Evolutionary conservation across 2,329 filamentous ascomycete species (phyloP).

Genomic region (Fusarium hostae): DNA sequence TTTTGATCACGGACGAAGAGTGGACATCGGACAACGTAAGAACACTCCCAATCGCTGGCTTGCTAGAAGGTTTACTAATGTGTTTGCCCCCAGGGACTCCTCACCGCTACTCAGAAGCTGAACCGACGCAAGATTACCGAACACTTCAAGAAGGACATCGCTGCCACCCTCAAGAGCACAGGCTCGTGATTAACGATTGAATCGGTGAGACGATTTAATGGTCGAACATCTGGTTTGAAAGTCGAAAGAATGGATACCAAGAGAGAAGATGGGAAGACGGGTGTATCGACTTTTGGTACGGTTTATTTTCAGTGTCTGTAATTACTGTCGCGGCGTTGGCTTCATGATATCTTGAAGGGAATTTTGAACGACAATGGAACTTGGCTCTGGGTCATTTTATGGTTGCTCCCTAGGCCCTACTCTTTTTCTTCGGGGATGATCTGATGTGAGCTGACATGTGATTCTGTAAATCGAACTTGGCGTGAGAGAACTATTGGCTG

Average conservation of each 20-base stretch:
- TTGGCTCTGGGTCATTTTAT: slow-evolving; percentile 18
- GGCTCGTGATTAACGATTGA: slow-evolving; percentile 28
- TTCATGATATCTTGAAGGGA: slow-evolving; percentile 39
- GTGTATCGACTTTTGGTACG: slow-evolving; percentile 12
- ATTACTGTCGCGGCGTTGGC: slow-evolving; percentile 44
- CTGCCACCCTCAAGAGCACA: slow-evolving; percentile 52
- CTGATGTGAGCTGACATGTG: slow-evolving; percentile 7
- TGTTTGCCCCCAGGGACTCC: slow-evolving; percentile 59
- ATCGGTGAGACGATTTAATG: slow-evolving; percentile 9
- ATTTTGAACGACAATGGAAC: slow-evolving; percentile 28
- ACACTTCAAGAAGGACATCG: slow-evolving; percentile 63
- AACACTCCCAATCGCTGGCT: slow-evolving; percentile 37
- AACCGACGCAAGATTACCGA: slow-evolving; percentile 65
- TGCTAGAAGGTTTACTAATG: slow-evolving; percentile 32
- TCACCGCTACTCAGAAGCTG: slow-evolving; percentile 71
- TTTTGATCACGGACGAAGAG: slow-evolving; percentile 84
- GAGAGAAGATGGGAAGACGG: slow-evolving; percentile 13
- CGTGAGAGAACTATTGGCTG: not conserved
- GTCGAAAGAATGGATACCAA: slow-evolving; percentile 40
- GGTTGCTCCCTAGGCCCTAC: slow-evolving; percentile 15
- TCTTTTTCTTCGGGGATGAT: not conserved
- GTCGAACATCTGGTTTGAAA: slow-evolving; percentile 12
- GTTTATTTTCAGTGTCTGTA: slow-evolving; percentile 39
- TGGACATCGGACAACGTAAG: slow-evolving; percentile 88
- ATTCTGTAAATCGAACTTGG: not conserved